Base-by-base conservation (phyloP, 1,139 yeast species). In the Pichia sp. region DNA sequence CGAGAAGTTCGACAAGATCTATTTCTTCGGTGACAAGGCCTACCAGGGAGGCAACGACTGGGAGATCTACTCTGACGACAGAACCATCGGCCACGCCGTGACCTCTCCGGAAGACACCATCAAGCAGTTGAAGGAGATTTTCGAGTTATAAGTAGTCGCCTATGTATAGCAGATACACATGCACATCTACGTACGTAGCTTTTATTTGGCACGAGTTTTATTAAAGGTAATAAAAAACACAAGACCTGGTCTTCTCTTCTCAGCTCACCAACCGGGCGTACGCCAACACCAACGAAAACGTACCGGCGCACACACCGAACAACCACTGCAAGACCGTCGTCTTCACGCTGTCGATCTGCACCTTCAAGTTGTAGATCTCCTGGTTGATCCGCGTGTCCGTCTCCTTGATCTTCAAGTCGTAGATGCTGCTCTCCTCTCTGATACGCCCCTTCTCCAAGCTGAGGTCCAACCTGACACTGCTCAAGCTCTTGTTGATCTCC, bases 21-120 rank as follows among this genome's bases (percentile, higher is more conserved):
- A 93, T 79, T 95, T 95, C 84, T 93, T 93, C 70, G 99, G 99
- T 75, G 99, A 93, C 81, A 93, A 93, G 82, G 81, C 96, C 63
- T 87, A 87, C 79, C 77, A 89, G 77, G 99, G 99, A 69, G 99
- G 99, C 76, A 93, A 93, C 76, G 99, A 93, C 77, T 93, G 85
- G 75, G 99, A 95, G 80, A 93, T 93, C 72, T 95, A 87, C 79
- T 77, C 73, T 65, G 99, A 95, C 73, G 74, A 79, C 56, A 87
- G 99, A 82, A 90, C 97, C 64, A 85, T 88, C 64, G 99, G 99
- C 64, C 98, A 95, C 70, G 83, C 98, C 58, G 98, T 93, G 64
- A 78, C 80, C 67, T 76, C 80, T 64, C 99, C 99, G 62, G 87
- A 75, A 48, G 99, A 95, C 72, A 93, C 99, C 65, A 84, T 83